Conservation (phyloP, 1,284 basidiomycete genomes). For the Pisolithus thermaeus region DNA sequence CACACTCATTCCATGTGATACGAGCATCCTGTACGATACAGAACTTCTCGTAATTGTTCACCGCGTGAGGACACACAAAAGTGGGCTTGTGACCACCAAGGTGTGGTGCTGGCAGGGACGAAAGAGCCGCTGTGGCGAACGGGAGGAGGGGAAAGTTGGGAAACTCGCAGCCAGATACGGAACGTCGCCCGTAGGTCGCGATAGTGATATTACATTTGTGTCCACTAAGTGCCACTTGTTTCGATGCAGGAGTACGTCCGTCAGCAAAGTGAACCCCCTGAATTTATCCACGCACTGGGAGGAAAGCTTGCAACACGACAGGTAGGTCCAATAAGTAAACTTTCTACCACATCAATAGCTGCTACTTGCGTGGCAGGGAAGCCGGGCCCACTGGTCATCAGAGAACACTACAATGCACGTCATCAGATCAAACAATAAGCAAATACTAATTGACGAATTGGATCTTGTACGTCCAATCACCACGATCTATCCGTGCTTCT, state of each 20-base stretch:
- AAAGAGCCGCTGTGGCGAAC: constrained; percentile 43
- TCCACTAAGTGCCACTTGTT: not conserved
- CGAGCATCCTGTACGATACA: constrained; percentile 62
- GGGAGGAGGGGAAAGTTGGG: constrained; percentile 57
- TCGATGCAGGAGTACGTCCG: constrained; percentile 39
- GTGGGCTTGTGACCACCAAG: constrained; percentile 58
- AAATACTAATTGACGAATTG: constrained; percentile 63
- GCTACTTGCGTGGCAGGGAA: constrained; percentile 40
- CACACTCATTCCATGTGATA: constrained; percentile 36
- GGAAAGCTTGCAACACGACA: constrained; percentile 64
- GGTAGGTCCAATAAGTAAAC: constrained; percentile 32
- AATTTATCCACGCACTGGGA: constrained; percentile 58
- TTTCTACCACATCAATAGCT: constrained; percentile 5
- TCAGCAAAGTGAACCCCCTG: constrained; percentile 58
- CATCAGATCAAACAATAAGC: constrained; percentile 46
- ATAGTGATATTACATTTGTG: constrained; percentile 1
- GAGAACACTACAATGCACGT: constrained; percentile 80
- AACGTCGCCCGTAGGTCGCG: constrained; percentile 43
- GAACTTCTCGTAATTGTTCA: constrained; percentile 65
- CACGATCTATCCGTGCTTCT: constrained; percentile 3
- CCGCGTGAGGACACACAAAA: constrained; percentile 56
- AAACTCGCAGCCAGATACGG: constrained; percentile 70
- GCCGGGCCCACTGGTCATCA: constrained; percentile 63
- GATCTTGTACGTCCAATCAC: constrained; percentile 49
- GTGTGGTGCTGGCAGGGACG: constrained; percentile 74